These are phyloP conservation scores for Macadamia tetraphylla DNA, from an alignment of 164 flowering plant species.

Conservation along the genomic window DNA sequence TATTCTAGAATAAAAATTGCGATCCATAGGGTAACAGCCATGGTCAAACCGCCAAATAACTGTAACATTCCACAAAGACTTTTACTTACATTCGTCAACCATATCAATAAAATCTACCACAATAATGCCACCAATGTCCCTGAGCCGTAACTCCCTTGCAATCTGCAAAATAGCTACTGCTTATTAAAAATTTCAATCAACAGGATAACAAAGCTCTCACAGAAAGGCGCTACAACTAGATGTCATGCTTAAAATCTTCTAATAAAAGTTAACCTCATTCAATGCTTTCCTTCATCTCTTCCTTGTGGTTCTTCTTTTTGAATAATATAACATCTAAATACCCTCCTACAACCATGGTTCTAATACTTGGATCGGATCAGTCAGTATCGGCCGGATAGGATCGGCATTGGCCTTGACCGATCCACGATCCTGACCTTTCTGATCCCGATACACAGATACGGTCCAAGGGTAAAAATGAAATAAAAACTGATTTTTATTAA, in stretches of 20 bases:
- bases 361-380: no score
- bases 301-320: not conserved
- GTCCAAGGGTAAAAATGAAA: no score
- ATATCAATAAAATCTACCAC: conserved; percentile 97
- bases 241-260: not conserved
- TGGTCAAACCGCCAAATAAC: not conserved
- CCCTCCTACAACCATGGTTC: not conserved
- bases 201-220: not conserved
- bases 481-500: no score
- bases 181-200: conserved; percentile 2
- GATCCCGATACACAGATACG: no score
- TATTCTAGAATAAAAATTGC: no score
- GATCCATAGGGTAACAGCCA: not conserved
- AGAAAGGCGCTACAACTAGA: not conserved
- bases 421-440: no score
- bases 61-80: not conserved
- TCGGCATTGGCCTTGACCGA: no score
- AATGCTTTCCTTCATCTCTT: not conserved
- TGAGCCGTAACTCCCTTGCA: conserved; percentile 89
- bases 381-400: no score
- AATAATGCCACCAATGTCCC: conserved; percentile 97
- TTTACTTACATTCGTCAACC: conserved; percentile 71
- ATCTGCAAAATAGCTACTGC: conserved; percentile 48
- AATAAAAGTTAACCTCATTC: not conserved
- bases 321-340: not conserved